Evolutionary conservation across 257 asterid genomes (phyloP).

Genomic region (Oldenlandia corymbosa): DNA sequence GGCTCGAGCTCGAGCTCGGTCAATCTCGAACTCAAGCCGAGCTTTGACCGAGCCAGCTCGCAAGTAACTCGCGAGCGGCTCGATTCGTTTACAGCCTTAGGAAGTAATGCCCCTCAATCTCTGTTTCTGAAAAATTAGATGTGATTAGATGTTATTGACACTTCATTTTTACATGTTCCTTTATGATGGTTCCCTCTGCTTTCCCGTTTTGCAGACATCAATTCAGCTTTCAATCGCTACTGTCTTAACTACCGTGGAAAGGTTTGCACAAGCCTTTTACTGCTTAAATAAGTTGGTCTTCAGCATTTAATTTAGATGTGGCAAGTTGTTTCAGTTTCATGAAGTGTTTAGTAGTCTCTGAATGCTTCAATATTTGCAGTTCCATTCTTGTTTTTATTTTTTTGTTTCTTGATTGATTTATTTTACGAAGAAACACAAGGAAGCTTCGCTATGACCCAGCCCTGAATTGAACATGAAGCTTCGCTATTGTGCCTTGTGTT

Average conservation of each 20-base stretch:
- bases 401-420: too few species aligned
- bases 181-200: background rate
- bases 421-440: too few species aligned
- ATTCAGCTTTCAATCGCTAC: slow-evolving; percentile 66
- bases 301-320: background rate
- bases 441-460: too few species aligned
- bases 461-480: too few species aligned
- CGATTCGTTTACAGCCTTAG: too few species aligned
- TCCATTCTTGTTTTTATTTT: background rate
- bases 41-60: too few species aligned
- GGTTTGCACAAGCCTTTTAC: slow-evolving; percentile 41
- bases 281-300: slow-evolving; percentile 2
- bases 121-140: background rate
- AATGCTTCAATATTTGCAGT: background rate
- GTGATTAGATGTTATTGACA: too few species aligned
- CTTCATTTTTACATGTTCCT: background rate
- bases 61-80: too few species aligned
- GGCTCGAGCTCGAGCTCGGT: too few species aligned
- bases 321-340: background rate
- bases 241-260: slow-evolving; percentile 86
- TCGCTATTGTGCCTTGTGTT: background rate
- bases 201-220: slow-evolving; percentile 54
- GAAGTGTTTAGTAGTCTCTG: too few species aligned
- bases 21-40: too few species aligned
- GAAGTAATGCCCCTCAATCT: background rate